Base-by-base conservation (phyloP, 1,139 yeast genomes). In the Yamadazyma spencermartinsiae region DNA sequence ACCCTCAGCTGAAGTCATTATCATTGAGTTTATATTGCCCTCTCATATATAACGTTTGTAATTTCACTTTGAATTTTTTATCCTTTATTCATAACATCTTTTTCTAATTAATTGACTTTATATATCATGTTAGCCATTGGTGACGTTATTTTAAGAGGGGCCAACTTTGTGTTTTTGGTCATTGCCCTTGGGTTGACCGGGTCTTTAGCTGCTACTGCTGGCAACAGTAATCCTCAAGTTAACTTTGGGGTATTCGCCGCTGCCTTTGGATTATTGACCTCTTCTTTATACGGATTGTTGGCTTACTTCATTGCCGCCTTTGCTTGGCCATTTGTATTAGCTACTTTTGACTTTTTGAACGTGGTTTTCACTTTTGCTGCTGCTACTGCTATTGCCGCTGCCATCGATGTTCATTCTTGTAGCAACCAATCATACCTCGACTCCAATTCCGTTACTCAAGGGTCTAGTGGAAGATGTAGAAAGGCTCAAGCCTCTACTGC, bases 301-400 rank as follows among this genome's bases (percentile, higher is more conserved):
- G 96, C 97, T 37, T 82, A 79, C 72, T 81, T 90, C 54, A 60
- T 87, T 53, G 81, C 82, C 44, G 80, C 83, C 50, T 74, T 90
- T 48, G 95, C 96, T 36, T 86, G 94, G 84, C 98, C 98, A 52
- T 66, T 86, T 42, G 63, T 89, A 50, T 68, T 87, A 61, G 80
- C 83, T 42, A 55, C 72, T 41, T 69, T 87, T 58, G 98, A 92
- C 75, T 82, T 88, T 68, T 73, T 92, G 66, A 88, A 89, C 78
- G 70, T 82, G 58, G 86, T 90, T 51, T 90, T 92, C 80, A 82
- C 96, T 44, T 87, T 92, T 67, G 82, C 98, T 41, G 98, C 87
- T 51, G 98, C 92, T 51, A 80, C 95, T 42, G 96, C 96, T 38
- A 72, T 92, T 62, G 98, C 97, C 41, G 95, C 89, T 48, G 94